phyloP scores from a whole-genome alignment of 169 alveolate species.

The Plasmodium vinckei region DNA sequence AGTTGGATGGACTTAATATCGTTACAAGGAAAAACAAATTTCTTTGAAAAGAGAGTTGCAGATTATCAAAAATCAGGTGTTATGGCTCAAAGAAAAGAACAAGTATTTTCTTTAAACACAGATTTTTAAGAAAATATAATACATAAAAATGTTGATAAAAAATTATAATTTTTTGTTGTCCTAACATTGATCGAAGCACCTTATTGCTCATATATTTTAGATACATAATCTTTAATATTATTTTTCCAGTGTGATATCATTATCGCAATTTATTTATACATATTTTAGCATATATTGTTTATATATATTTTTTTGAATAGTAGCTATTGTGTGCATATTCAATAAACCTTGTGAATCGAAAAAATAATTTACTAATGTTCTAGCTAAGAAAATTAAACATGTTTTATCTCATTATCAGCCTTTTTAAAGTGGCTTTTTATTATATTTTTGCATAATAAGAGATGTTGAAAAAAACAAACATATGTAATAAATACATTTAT shows the following conservation, averaged over 20 bases:
- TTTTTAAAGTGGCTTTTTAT: background rate
- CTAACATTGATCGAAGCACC: no score
- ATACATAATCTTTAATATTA: no score
- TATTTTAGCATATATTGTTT: background rate
- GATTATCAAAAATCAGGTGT: conserved; percentile 98
- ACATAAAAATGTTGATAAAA: no score
- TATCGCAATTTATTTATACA: no score
- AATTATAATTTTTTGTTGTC: no score
- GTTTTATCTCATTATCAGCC: background rate
- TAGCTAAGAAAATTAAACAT: background rate
- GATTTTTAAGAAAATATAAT: conserved; percentile 74
- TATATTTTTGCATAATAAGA: conserved; percentile 18
- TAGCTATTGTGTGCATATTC: background rate
- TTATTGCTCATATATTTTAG: no score
- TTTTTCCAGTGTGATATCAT: no score
- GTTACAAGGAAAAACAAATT: conserved; percentile 98
- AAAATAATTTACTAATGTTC: background rate
- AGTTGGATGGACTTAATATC: conserved; percentile 99
- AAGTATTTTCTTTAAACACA: conserved; percentile 80
- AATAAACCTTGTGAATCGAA: background rate
- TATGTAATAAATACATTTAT: background rate
- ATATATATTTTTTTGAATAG: background rate
- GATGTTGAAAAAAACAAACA: background rate
- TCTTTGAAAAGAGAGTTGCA: conserved; percentile 98
- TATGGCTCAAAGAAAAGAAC: conserved; percentile 88